Conservation (phyloP, 495 filamentous ascomycete species). For the Hyphodiscus hymeniophilus region DNA sequence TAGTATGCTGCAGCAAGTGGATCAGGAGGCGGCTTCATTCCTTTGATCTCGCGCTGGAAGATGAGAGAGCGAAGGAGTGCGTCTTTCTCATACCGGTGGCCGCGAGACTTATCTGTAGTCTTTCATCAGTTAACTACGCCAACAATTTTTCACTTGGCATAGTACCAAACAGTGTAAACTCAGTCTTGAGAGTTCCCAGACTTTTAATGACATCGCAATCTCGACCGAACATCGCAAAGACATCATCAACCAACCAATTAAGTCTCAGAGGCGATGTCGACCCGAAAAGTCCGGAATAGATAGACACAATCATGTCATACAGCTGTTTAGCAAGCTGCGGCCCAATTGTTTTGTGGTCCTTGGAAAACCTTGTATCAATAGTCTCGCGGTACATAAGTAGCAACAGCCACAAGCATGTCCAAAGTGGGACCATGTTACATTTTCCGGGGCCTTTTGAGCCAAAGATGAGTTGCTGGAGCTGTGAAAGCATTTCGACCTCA, state of each 20-base stretch:
- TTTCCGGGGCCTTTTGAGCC: slow-evolving; percentile 1
- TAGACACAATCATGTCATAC: slow-evolving; percentile 7
- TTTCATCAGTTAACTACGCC: not conserved
- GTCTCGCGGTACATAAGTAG: slow-evolving; percentile 1
- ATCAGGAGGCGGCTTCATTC: too few species aligned
- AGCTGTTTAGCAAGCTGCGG: not conserved
- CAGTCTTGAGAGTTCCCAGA: not conserved
- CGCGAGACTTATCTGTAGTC: not conserved
- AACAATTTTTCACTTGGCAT: too few species aligned
- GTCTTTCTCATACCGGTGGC: not conserved
- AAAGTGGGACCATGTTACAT: slow-evolving; percentile 3
- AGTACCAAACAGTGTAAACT: not conserved
- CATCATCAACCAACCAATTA: not conserved
- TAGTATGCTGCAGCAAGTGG: too few species aligned
- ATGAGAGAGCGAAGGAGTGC: not conserved
- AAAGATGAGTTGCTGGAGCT: not conserved
- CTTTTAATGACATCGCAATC: not conserved
- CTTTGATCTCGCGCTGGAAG: not conserved
- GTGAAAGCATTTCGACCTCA: not conserved
- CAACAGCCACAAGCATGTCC: slow-evolving; percentile 6
- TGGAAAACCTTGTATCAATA: not conserved
- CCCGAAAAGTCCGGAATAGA: slow-evolving; percentile 1
- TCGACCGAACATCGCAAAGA: slow-evolving; percentile 1
- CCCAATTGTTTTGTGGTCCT: not conserved
- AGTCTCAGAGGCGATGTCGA: not conserved